Base-by-base conservation (phyloP, 805 yeast species). In the Myxozyma nipponensis region DNA sequence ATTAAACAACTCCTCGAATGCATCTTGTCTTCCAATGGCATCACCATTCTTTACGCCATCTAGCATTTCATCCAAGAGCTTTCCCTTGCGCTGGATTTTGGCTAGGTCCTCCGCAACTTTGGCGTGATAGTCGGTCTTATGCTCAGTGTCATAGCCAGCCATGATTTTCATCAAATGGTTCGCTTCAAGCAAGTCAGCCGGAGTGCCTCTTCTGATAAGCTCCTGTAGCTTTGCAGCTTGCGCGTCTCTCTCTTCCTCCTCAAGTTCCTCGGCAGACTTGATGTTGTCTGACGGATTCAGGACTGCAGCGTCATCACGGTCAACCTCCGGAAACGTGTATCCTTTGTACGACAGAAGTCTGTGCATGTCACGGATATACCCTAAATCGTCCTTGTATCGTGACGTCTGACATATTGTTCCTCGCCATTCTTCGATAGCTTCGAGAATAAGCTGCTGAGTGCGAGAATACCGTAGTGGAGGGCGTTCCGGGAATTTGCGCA, bases 201-300 rank as follows among this genome's bases (percentile, higher is more conserved):
- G 98, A 67, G 86, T 84, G 38, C 98, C 98, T 62, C 97, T 78
- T 70, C 98, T 82, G 56, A 93, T 86, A 56, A 93, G 76, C 68
- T 93, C 98, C 70, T 93, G 98, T 58, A 93, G 77, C 70, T 93
- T 93, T 17, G 98, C 98, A 56, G 86, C 78, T 65, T 90, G 96
- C 1, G 95, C 97, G 44, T 88, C 74, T 50, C 86, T 83, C 69
- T 93, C 98, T 66, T 93, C 99, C 58, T 82, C 80, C 69, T 87
- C 95, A 50, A 93, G 76, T 63, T 93, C 98, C 54, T 86, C 91
- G 44, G 90, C 81, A 1, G 96, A 81, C 68, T 88, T 87, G 38
- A 57, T 50, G 22, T 38, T 52, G 52, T 56, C 62, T 15, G 86
- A 75, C 9, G 97, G 97, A 65, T 85, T 86, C 67, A 93, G 76